These are phyloP conservation scores for Orbilia brochopaga DNA, from an alignment of 2,329 filamentous ascomycete genomes.

Conservation along the genomic window DNA sequence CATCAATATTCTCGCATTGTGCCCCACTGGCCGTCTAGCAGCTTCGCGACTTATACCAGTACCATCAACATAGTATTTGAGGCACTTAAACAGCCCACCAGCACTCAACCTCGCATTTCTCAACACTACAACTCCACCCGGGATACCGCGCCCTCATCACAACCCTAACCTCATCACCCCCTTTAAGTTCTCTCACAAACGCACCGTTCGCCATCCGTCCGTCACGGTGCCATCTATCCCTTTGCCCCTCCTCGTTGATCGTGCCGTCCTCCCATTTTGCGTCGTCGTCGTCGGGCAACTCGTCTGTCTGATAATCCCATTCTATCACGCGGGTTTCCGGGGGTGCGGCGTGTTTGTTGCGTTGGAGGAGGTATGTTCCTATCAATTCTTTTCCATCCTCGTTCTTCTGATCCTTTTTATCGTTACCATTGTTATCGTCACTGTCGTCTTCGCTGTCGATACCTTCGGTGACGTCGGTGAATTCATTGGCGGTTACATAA, in stretches of 20 bases:
- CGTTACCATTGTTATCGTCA: no score
- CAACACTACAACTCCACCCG: constrained; percentile 51
- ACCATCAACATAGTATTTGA: no score
- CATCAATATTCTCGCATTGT: no score
- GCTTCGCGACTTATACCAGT: no score
- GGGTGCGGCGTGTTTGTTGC: constrained; percentile 24
- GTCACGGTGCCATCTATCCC: constrained; percentile 15
- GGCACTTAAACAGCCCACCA: constrained; percentile 47
- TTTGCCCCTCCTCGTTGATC: not conserved
- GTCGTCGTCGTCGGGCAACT: constrained; percentile 15
- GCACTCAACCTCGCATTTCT: constrained; percentile 50
- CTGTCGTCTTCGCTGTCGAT: no score
- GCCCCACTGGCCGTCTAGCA: no score
- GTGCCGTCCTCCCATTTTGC: constrained; percentile 25
- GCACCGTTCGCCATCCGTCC: constrained; percentile 33
- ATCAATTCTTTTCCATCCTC: constrained; percentile 22
- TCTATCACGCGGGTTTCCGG: constrained; percentile 19
- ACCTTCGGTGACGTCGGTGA: not conserved
- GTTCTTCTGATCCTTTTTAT: constrained; percentile 5
- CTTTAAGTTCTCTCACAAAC: constrained; percentile 28
- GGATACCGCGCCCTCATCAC: constrained; percentile 48
- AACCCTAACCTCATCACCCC: constrained; percentile 48
- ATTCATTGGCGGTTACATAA: no score
- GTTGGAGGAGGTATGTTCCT: constrained; percentile 15
- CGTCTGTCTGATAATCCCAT: constrained; percentile 37